A percentile compares a stretch with the other conserved stretches of the same genome.
These are phyloP conservation scores for Teratosphaeria zuluensis DNA, from an alignment of 2,329 filamentous ascomycete genomes.

Conservation along the genomic window DNA sequence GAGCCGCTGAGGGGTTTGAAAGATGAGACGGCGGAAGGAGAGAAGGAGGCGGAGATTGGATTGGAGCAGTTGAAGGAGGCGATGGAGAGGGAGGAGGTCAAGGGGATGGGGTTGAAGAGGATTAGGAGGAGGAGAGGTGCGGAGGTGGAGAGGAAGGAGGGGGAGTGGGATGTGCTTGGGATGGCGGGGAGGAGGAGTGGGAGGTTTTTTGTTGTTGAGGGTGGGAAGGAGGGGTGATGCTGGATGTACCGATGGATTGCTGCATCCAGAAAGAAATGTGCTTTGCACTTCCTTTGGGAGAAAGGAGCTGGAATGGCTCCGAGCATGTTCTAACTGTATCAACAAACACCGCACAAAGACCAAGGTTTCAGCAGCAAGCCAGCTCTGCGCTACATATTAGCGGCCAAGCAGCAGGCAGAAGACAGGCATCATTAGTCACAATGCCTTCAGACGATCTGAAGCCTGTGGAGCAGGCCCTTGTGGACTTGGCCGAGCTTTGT, in stretches of 20 bases:
- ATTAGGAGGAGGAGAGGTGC: conserved; percentile 40
- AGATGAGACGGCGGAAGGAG: conserved; percentile 59
- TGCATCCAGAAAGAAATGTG: too few species aligned
- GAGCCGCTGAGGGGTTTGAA: conserved; percentile 68
- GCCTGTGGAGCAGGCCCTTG: too few species aligned
- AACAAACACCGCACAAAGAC: not conserved
- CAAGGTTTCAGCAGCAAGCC: not conserved
- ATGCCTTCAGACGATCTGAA: not conserved
- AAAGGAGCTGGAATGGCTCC: too few species aligned
- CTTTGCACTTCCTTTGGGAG: too few species aligned
- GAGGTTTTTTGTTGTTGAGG: conserved; percentile 69
- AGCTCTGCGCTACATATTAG: not conserved
- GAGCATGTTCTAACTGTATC: not conserved
- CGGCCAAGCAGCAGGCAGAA: too few species aligned
- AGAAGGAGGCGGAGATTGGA: conserved; percentile 49
- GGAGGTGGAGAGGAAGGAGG: conserved; percentile 35
- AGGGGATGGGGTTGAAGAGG: conserved; percentile 44
- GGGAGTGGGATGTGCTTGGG: conserved; percentile 62
- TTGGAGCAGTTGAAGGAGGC: conserved; percentile 48
- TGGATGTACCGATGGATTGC: not conserved
- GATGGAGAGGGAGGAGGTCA: conserved; percentile 50
- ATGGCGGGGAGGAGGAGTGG: conserved; percentile 58
- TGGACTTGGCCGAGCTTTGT: not conserved
- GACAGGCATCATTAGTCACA: too few species aligned
- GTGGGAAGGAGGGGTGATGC: conserved; percentile 32